Evolutionary conservation across 257 asterid genomes (phyloP).

Genomic region (Fraxinus americana): DNA sequence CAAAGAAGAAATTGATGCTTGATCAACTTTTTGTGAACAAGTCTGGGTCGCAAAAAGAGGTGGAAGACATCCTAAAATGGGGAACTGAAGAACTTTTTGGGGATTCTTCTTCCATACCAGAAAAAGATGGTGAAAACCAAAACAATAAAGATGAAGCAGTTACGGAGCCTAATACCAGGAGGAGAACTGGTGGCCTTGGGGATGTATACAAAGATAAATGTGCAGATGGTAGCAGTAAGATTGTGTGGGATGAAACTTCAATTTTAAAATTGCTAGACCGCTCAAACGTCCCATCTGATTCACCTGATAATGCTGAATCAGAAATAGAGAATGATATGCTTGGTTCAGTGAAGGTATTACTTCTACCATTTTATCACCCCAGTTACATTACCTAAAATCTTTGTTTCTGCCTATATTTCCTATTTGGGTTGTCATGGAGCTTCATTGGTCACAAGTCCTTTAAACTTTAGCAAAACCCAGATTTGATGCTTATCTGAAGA

Average conservation of each 20-base stretch:
- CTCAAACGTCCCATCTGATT: constrained; percentile 66
- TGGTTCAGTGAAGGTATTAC: constrained; percentile 85
- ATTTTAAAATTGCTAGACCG: constrained; percentile 90
- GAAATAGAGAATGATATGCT: constrained; percentile 88
- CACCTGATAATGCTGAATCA: constrained; percentile 71
- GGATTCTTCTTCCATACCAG: constrained; percentile 52
- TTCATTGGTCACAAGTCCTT: neutral
- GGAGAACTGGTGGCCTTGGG: constrained; percentile 89
- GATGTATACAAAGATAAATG: constrained; percentile 92
- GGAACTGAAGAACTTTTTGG: constrained; percentile 96
- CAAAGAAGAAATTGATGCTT: constrained; percentile 95
- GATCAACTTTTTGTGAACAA: constrained; percentile 95
- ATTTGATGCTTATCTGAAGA: neutral
- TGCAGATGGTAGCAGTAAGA: constrained; percentile 74
- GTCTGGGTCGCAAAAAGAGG: constrained; percentile 93
- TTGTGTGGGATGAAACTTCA: constrained; percentile 87
- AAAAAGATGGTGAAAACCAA: constrained; percentile 61
- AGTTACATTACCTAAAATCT: neutral
- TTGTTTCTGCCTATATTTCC: neutral
- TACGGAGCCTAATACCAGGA: constrained; percentile 65
- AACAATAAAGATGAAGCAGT: constrained; percentile 50
- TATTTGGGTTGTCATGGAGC: neutral
- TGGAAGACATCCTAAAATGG: constrained; percentile 94
- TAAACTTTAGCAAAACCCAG: neutral
- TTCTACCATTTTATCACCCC: constrained; percentile 23